Conservation (phyloP, 345 rosid species). For the Pistacia vera region DNA sequence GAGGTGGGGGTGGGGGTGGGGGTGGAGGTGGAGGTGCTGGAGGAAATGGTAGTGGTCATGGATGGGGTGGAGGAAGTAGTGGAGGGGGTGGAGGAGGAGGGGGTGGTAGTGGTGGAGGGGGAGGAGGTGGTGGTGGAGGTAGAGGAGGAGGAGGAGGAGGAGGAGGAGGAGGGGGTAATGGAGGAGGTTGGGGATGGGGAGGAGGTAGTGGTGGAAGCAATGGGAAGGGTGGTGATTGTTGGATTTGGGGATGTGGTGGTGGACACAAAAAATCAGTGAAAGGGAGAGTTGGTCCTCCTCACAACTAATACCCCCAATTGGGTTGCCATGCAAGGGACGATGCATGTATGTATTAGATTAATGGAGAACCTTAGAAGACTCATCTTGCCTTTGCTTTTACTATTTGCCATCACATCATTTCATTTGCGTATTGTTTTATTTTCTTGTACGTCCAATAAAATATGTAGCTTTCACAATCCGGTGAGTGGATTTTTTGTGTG, state of each 20-base stretch:
- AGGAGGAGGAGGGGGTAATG: constrained; percentile 40
- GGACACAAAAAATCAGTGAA: constrained; percentile 5
- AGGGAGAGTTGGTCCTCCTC: neutral
- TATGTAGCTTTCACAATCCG: neutral
- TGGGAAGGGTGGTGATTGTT: constrained; percentile 37
- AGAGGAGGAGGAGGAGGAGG: constrained; percentile 36
- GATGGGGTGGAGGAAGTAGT: neutral
- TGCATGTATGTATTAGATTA: neutral
- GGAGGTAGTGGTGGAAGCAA: constrained; percentile 20
- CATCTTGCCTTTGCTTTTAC: neutral
- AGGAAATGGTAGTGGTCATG: constrained; percentile 13
- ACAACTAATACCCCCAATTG: neutral
- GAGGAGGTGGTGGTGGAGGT: constrained; percentile 36
- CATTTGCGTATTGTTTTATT: neutral
- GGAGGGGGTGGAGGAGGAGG: constrained; percentile 16
- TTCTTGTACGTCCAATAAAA: neutral
- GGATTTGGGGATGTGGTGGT: constrained; percentile 55
- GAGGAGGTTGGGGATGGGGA: constrained; percentile 32
- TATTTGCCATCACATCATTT: neutral
- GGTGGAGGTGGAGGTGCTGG: constrained; percentile 26
- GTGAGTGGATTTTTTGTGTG: neutral
- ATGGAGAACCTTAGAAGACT: neutral
- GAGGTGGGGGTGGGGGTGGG: constrained; percentile 25
- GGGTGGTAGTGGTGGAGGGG: neutral
- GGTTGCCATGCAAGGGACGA: neutral